A percentile compares a stretch with the other conserved stretches of the same genome.
phyloP scores from a whole-genome alignment of 2,329 filamentous ascomycete species.

The Hypoxylon sp. region DNA sequence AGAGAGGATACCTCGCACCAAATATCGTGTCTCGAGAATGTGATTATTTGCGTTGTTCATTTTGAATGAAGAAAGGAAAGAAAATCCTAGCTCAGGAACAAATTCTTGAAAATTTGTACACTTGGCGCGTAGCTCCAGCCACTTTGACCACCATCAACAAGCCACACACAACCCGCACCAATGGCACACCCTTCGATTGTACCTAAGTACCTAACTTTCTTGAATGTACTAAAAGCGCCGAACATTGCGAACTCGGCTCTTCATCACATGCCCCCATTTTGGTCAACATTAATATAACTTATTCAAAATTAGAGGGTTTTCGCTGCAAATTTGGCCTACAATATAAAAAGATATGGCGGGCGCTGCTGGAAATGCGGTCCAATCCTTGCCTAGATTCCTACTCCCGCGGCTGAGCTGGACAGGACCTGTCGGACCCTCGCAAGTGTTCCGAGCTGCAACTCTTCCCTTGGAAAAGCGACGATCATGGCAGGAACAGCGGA shows the following conservation, averaged over 20 bases:
- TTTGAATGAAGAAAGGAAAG: conserved; percentile 55
- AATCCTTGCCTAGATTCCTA: conserved; percentile 67
- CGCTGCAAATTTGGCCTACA: neutral
- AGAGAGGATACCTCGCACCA: conserved; percentile 65
- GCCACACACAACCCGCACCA: conserved; percentile 23
- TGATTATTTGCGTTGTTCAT: conserved; percentile 66
- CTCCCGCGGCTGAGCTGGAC: conserved; percentile 71
- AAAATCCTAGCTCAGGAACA: conserved; percentile 13
- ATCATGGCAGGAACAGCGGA: conserved; percentile 40
- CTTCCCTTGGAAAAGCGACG: conserved; percentile 46
- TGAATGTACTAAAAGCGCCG: conserved; percentile 32
- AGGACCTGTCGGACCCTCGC: conserved; percentile 52
- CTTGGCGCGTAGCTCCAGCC: conserved; percentile 29
- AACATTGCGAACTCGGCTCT: conserved; percentile 34
- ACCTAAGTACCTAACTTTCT: conserved; percentile 5
- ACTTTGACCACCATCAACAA: conserved; percentile 8
- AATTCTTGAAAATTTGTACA: conserved; percentile 36
- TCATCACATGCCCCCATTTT: conserved; percentile 20
- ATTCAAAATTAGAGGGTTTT: conserved; percentile 8
- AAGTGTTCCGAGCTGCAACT: conserved; percentile 51
- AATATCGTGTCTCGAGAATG: conserved; percentile 63
- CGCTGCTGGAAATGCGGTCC: conserved; percentile 51
- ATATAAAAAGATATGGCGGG: conserved; percentile 49
- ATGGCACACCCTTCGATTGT: conserved; percentile 4
- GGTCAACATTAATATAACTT: neutral